Percentiles rank a stretch among this genome's conserved stretches.
These are phyloP conservation scores for Baudoinia panamericana DNA, from an alignment of 495 filamentous ascomycete species.

Conservation along the genomic window DNA sequence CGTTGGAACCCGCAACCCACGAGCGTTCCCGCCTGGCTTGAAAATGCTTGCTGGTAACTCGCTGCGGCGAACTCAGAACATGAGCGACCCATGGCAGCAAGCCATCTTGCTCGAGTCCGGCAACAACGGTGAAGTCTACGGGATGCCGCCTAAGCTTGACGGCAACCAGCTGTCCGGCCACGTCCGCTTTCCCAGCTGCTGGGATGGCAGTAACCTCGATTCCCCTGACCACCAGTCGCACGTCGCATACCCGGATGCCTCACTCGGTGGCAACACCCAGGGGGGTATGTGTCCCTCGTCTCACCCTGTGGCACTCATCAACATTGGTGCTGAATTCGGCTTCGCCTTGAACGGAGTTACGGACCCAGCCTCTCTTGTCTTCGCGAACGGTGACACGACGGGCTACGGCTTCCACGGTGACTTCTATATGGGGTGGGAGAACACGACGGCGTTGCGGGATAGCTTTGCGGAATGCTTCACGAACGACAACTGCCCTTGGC, in stretches of 20 bases:
- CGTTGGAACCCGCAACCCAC: not conserved
- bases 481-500: slow-evolving; percentile 1
- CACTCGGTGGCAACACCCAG: slow-evolving; percentile 29
- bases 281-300: slow-evolving; percentile 38
- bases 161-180: slow-evolving; percentile 41
- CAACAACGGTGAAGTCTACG: slow-evolving; percentile 3
- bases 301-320: slow-evolving; percentile 47
- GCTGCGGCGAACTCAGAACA: not conserved
- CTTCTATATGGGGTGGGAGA: slow-evolving; percentile 61
- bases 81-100: slow-evolving; percentile 1
- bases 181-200: slow-evolving; percentile 43
- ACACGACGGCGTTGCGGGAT: not conserved
- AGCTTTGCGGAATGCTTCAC: slow-evolving; percentile 1
- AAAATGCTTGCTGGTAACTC: slow-evolving; percentile 5
- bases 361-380: slow-evolving; percentile 49
- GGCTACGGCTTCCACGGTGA: slow-evolving; percentile 48
- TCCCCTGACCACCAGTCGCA: slow-evolving; percentile 46
- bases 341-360: slow-evolving; percentile 49
- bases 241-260: slow-evolving; percentile 38
- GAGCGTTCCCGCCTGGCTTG: slow-evolving; percentile 4
- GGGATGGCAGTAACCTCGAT: slow-evolving; percentile 30
- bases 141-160: not conserved
- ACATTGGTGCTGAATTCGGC: slow-evolving; percentile 56
- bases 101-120: not conserved
- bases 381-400: slow-evolving; percentile 38